Evolutionary conservation across 345 rosid species (phyloP).

Genomic region (Citrus mangshanensis): DNA sequence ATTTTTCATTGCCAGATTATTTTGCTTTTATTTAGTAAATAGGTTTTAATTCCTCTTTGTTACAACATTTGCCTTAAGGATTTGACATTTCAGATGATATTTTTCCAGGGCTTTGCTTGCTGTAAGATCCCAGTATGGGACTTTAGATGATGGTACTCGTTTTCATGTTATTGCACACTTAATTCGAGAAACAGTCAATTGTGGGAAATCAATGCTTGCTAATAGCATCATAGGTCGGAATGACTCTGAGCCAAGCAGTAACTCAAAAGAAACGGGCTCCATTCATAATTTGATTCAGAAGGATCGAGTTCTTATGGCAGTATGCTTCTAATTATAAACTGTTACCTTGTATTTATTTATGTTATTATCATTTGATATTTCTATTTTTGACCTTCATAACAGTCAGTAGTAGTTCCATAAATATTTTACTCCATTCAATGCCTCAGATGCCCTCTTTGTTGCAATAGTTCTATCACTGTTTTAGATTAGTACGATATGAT

Average conservation of each 20-base stretch:
- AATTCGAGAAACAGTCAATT: slow-evolving; percentile 82
- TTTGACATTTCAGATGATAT: slow-evolving; percentile 16
- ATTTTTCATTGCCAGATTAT: not conserved
- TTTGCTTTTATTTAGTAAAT: not conserved
- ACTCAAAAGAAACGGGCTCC: slow-evolving; percentile 58
- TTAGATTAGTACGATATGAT: not conserved
- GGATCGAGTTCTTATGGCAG: slow-evolving; percentile 84
- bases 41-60: slow-evolving; percentile 3
- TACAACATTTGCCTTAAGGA: not conserved
- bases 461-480: not conserved
- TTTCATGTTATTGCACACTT: slow-evolving; percentile 86
- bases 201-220: slow-evolving; percentile 81
- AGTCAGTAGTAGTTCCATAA: not conserved
- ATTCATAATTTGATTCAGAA: slow-evolving; percentile 79
- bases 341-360: not conserved
- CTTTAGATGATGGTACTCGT: slow-evolving; percentile 84
- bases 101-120: slow-evolving; percentile 72
- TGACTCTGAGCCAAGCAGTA: slow-evolving; percentile 59
- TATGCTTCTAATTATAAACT: slow-evolving; percentile 25
- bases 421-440: not conserved
- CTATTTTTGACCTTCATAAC: not conserved
- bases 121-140: slow-evolving; percentile 73
- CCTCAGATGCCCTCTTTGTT: not conserved
- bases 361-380: not conserved
- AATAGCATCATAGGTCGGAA: slow-evolving; percentile 69